Percentiles rank a stretch among this genome's conserved stretches.
These are phyloP conservation scores for Geotrichum cucujoidarum DNA, from an alignment of 1,139 yeast genomes.

Conservation along the genomic window DNA sequence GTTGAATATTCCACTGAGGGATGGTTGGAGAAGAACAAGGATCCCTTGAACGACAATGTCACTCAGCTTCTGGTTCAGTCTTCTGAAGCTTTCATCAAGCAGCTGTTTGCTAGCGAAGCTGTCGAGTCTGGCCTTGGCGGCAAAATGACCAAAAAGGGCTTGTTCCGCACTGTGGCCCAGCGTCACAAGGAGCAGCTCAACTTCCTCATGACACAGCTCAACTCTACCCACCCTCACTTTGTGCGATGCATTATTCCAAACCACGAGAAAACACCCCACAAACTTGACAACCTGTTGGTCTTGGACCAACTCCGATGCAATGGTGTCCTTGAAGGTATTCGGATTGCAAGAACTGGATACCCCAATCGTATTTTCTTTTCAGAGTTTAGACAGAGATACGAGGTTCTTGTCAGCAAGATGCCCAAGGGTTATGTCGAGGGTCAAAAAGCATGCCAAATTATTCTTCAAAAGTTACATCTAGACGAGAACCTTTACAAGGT, in stretches of 20 bases:
- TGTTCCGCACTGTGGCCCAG: slow-evolving; percentile 78
- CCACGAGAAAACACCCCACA: slow-evolving; percentile 61
- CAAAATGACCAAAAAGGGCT: slow-evolving; percentile 37
- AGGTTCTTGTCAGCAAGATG: slow-evolving; percentile 50
- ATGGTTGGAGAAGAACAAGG: slow-evolving; percentile 93
- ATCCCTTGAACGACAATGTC: slow-evolving; percentile 80
- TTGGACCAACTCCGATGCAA: slow-evolving; percentile 89
- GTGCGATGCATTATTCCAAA: slow-evolving; percentile 96
- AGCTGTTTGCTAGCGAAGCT: slow-evolving; percentile 39
- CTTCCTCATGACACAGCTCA: slow-evolving; percentile 66
- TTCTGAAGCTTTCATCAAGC: slow-evolving; percentile 47
- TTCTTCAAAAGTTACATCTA: slow-evolving; percentile 56
- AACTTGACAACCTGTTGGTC: slow-evolving; percentile 71
- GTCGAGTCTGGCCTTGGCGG: slow-evolving; percentile 21
- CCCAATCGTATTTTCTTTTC: slow-evolving; percentile 86
- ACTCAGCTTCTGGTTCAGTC: slow-evolving; percentile 56
- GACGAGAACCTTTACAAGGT: slow-evolving; percentile 67
- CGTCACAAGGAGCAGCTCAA: slow-evolving; percentile 68
- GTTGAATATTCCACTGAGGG: slow-evolving; percentile 90
- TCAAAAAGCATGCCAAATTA: slow-evolving; percentile 62
- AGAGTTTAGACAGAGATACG: slow-evolving; percentile 73
- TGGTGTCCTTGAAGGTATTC: slow-evolving; percentile 96
- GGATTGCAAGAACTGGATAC: slow-evolving; percentile 95
- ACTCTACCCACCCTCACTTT: slow-evolving; percentile 88
- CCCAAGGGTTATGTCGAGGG: slow-evolving; percentile 40